Evolutionary conservation across 345 rosid genomes (phyloP).

Genomic region (Nephelium lappaceum): DNA sequence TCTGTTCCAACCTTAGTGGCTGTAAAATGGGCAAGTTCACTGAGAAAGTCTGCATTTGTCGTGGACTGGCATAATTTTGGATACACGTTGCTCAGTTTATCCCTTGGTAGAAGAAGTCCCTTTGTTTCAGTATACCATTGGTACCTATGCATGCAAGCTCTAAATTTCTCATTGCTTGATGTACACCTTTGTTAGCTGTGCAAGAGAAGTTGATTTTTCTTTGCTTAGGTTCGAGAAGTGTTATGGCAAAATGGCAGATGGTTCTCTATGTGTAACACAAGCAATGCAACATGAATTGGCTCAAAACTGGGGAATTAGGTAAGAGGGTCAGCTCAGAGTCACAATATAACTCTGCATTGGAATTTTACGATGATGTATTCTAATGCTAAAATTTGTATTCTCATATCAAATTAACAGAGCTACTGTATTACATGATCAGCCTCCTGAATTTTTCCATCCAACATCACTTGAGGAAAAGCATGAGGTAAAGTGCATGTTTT

Average conservation of each 20-base stretch:
- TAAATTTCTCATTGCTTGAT: slow-evolving; percentile 4
- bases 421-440: slow-evolving; percentile 83
- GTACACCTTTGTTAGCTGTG: background rate
- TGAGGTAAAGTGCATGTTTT: slow-evolving; percentile 53
- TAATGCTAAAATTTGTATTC: slow-evolving; percentile 12
- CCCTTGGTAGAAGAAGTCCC: slow-evolving; percentile 77
- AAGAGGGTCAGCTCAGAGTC: slow-evolving; percentile 39
- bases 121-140: slow-evolving; percentile 84
- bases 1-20: slow-evolving; percentile 89
- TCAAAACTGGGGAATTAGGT: slow-evolving; percentile 97
- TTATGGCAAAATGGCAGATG: slow-evolving; percentile 87
- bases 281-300: slow-evolving; percentile 98
- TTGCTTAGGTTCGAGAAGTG: slow-evolving; percentile 70
- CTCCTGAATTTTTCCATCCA: slow-evolving; percentile 88
- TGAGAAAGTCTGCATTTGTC: slow-evolving; percentile 65
- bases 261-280: slow-evolving; percentile 82
- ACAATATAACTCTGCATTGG: slow-evolving; percentile 17
- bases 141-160: slow-evolving; percentile 38
- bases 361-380: slow-evolving; percentile 11
- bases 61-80: slow-evolving; percentile 99
- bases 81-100: slow-evolving; percentile 84
- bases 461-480: slow-evolving; percentile 78
- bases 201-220: slow-evolving; percentile 15
- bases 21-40: slow-evolving; percentile 91
- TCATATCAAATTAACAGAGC: slow-evolving; percentile 53